Percentiles rank a stretch among this genome's conserved stretches.
These are phyloP conservation scores for Lecanicillium sp. DNA, from an alignment of 2,329 filamentous ascomycete genomes.

Conservation along the genomic window DNA sequence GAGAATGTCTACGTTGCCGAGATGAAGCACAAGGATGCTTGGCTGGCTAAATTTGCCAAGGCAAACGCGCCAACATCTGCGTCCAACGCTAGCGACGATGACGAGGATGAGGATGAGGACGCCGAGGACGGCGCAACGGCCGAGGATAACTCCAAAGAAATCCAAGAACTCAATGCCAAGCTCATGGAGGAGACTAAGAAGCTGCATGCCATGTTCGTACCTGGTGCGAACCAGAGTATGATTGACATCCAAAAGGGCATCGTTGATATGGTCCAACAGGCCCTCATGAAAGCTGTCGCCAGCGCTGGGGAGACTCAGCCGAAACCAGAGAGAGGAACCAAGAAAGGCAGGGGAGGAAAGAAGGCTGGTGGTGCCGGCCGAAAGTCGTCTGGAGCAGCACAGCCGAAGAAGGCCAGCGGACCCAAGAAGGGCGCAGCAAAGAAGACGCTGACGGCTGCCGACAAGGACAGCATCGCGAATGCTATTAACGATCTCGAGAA, in stretches of 20 bases:
- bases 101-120: conserved; percentile 65
- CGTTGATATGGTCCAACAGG: conserved; percentile 58
- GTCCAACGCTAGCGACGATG: conserved; percentile 62
- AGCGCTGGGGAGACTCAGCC: conserved; percentile 45
- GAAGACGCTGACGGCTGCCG: conserved; percentile 59
- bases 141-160: conserved; percentile 28
- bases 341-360: conserved; percentile 52
- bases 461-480: conserved; percentile 87
- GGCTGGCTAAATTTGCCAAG: conserved; percentile 67
- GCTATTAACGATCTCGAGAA: conserved; percentile 77
- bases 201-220: conserved; percentile 45
- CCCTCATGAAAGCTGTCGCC: conserved; percentile 65
- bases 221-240: conserved; percentile 43
- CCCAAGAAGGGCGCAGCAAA: conserved; percentile 37
- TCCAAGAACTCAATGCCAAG: conserved; percentile 46
- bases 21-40: conserved; percentile 73
- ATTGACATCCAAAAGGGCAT: conserved; percentile 54
- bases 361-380: conserved; percentile 33
- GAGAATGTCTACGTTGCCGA: conserved; percentile 68
- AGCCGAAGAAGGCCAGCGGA: conserved; percentile 27
- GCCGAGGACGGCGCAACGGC: conserved; percentile 34
- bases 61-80: conserved; percentile 43
- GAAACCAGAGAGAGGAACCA: conserved; percentile 50
- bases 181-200: conserved; percentile 50
- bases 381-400: conserved; percentile 30